A percentile compares a stretch with the other conserved stretches of the same genome.
Evolutionary conservation across 75 land plant species (phyloP).

Genomic region (Cryptomeria japonica): DNA sequence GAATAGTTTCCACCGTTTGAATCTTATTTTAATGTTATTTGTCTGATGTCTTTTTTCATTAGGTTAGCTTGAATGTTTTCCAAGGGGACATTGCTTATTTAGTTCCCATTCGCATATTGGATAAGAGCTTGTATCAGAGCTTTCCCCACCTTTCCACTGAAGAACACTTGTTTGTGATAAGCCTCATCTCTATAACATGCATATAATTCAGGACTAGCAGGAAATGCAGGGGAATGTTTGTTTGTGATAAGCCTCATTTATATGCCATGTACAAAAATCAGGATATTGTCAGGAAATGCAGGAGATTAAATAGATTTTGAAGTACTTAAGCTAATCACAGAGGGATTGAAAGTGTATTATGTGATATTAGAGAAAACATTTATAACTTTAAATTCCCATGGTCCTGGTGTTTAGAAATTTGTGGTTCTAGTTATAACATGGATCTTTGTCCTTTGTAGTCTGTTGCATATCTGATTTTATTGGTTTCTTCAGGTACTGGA

Average conservation of each 20-base stretch:
- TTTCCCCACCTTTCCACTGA: neutral
- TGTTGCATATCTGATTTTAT: neutral
- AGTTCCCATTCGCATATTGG: neutral
- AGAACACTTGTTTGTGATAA: neutral
- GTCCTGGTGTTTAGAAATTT: neutral
- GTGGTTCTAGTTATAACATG: neutral
- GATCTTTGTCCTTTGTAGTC: neutral
- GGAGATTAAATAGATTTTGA: neutral
- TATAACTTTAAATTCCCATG: neutral
- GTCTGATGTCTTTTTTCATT: neutral
- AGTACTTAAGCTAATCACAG: neutral
- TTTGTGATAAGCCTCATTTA: neutral
- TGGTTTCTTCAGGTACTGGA: constrained; percentile 67
- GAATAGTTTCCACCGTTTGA: neutral
- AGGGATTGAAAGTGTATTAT: neutral
- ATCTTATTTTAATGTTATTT: neutral
- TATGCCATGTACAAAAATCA: neutral
- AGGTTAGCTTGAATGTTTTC: neutral
- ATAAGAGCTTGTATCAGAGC: neutral
- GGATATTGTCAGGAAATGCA: neutral
- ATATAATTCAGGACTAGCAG: neutral
- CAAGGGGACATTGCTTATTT: neutral
- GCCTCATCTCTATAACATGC: neutral
- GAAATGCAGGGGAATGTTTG: neutral
- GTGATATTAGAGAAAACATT: neutral